phyloP scores from a whole-genome alignment of 2,329 filamentous ascomycete genomes.

The Paramyrothecium roridum region DNA sequence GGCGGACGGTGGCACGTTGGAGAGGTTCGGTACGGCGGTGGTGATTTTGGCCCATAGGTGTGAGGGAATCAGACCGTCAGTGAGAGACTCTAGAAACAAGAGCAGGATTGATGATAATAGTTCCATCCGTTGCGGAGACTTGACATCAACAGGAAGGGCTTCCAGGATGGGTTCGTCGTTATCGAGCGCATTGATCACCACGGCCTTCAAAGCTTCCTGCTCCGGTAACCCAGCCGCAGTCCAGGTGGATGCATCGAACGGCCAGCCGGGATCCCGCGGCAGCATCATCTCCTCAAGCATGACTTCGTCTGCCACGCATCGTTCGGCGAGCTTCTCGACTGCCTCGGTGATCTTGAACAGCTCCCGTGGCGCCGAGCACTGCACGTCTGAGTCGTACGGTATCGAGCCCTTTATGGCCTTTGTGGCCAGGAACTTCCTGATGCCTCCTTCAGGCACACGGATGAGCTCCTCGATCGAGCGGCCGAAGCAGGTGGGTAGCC shows the following conservation, averaged over 20 bases:
- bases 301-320: slow-evolving; percentile 56
- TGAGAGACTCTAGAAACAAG: slow-evolving; percentile 69
- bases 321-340: slow-evolving; percentile 57
- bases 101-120: slow-evolving; percentile 68
- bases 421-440: slow-evolving; percentile 48
- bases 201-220: slow-evolving; percentile 23
- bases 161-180: slow-evolving; percentile 60
- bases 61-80: slow-evolving; percentile 74
- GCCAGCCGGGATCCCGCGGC: slow-evolving; percentile 57
- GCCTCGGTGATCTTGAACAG: slow-evolving; percentile 86
- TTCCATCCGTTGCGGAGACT: slow-evolving; percentile 69
- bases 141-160: slow-evolving; percentile 59
- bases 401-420: slow-evolving; percentile 44
- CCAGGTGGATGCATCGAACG: slow-evolving; percentile 46
- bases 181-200: slow-evolving; percentile 68
- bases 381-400: slow-evolving; percentile 55
- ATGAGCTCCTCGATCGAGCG: slow-evolving; percentile 87
- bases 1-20: slow-evolving; percentile 16
- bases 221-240: slow-evolving; percentile 12
- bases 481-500: slow-evolving; percentile 80
- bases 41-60: slow-evolving; percentile 69
- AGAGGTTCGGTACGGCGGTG: slow-evolving; percentile 44
- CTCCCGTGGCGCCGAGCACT: slow-evolving; percentile 81
- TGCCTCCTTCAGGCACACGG: slow-evolving; percentile 77
- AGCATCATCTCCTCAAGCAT: slow-evolving; percentile 55